Evolutionary conservation across 2,329 filamentous ascomycete genomes (phyloP).

Genomic region (Scedosporium dehoogii): DNA sequence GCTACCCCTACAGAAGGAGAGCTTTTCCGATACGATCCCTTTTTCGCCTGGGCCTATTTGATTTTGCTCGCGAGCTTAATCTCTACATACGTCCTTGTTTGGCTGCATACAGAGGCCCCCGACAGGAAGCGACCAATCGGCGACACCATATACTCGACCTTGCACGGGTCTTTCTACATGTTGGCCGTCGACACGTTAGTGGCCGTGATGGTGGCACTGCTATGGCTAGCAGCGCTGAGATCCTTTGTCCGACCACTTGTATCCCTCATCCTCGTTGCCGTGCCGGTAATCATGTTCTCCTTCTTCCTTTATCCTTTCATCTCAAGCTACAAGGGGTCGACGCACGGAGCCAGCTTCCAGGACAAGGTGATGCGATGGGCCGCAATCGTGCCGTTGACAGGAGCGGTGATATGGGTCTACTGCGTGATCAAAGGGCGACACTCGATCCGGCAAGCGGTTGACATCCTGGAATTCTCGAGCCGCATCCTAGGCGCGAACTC

Average conservation of each 20-base stretch:
- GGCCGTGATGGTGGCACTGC: slow-evolving; percentile 74
- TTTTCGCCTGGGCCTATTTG: slow-evolving; percentile 85
- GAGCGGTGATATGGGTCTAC: slow-evolving; percentile 73
- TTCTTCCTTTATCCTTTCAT: slow-evolving; percentile 89
- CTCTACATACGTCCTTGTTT: slow-evolving; percentile 81
- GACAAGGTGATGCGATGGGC: slow-evolving; percentile 84
- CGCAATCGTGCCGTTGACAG: slow-evolving; percentile 63
- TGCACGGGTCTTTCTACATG: slow-evolving; percentile 80
- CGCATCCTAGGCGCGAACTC: slow-evolving; percentile 79
- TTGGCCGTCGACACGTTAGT: slow-evolving; percentile 85
- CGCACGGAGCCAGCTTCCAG: slow-evolving; percentile 69
- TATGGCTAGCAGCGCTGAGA: slow-evolving; percentile 82
- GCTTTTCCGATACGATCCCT: slow-evolving; percentile 73
- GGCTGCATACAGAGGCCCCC: slow-evolving; percentile 73
- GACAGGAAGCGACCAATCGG: slow-evolving; percentile 60
- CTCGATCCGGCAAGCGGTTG: slow-evolving; percentile 71
- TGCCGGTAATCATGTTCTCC: slow-evolving; percentile 76
- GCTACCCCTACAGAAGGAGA: slow-evolving; percentile 39
- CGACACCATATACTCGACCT: slow-evolving; percentile 86
- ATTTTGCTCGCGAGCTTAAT: slow-evolving; percentile 77
- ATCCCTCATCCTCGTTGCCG: slow-evolving; percentile 67
- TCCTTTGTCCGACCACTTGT: slow-evolving; percentile 85
- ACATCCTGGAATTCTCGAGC: slow-evolving; percentile 86
- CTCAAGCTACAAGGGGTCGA: slow-evolving; percentile 72
- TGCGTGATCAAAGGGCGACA: slow-evolving; percentile 71